Evolutionary conservation across 495 filamentous ascomycete species (phyloP).

Genomic region (Evernia prunastri): DNA sequence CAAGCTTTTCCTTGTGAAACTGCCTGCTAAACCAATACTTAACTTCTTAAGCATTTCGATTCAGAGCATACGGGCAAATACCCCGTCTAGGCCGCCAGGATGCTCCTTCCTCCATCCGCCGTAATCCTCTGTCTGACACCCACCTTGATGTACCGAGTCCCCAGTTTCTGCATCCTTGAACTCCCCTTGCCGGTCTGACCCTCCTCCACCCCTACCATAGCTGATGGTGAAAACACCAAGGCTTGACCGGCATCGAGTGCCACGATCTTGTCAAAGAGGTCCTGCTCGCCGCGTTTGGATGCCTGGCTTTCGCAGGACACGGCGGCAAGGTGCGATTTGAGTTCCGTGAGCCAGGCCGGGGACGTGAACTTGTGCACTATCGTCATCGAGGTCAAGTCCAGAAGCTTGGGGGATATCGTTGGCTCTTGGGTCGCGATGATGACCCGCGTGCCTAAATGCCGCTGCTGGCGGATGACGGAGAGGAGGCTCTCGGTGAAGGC

Average conservation of each 20-base stretch:
- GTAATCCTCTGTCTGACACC: constrained; percentile 48
- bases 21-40: neutral
- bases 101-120: constrained; percentile 51
- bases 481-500: constrained; percentile 59
- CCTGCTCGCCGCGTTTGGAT: constrained; percentile 26
- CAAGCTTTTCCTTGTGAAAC: too few relatives aligned
- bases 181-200: neutral
- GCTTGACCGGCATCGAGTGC: constrained; percentile 56
- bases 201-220: constrained; percentile 39
- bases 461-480: constrained; percentile 59
- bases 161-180: constrained; percentile 35
- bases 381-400: constrained; percentile 66
- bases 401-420: constrained; percentile 59
- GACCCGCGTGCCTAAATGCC: constrained; percentile 59
- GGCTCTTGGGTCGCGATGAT: constrained; percentile 77
- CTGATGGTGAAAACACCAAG: constrained; percentile 58
- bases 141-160: constrained; percentile 44
- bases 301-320: constrained; percentile 27
- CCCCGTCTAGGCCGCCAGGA: constrained; percentile 30
- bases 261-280: constrained; percentile 52
- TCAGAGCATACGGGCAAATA: neutral
- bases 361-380: constrained; percentile 71
- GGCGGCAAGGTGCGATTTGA: constrained; percentile 57
- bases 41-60: too few relatives aligned
- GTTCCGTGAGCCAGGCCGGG: constrained; percentile 58